These are phyloP conservation scores for Mycena belliarum DNA, from an alignment of 768 basidiomycete species.

Conservation along the genomic window DNA sequence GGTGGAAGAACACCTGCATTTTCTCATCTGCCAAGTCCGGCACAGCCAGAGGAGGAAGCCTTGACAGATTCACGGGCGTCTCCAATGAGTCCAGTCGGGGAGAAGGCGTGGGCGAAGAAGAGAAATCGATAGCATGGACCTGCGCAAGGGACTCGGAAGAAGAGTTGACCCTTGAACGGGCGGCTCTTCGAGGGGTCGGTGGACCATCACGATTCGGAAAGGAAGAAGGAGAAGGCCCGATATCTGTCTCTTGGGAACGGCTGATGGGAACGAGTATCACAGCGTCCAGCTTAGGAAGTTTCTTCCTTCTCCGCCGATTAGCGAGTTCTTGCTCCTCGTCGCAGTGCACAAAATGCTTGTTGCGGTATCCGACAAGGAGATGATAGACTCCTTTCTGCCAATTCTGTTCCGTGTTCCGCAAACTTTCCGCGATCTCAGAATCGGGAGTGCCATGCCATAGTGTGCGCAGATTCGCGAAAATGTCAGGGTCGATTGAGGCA, in stretches of 20 bases:
- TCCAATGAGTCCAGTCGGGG: conserved; percentile 25
- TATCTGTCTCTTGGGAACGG: conserved; percentile 27
- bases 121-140: conserved; percentile 20
- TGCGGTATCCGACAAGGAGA: conserved; percentile 82
- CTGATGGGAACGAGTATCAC: conserved; percentile 24
- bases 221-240: conserved; percentile 33
- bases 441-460: conserved; percentile 88
- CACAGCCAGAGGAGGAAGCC: conserved; percentile 52
- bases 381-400: conserved; percentile 98
- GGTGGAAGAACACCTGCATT: conserved; percentile 83
- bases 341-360: conserved; percentile 69
- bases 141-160: conserved; percentile 18
- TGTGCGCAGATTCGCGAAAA: conserved; percentile 86
- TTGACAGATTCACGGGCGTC: conserved; percentile 24
- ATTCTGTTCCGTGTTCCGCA: conserved; percentile 68
- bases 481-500: conserved; percentile 81
- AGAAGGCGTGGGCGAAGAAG: conserved; percentile 24
- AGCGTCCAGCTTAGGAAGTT: conserved; percentile 32
- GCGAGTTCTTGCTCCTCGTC: conserved; percentile 65
- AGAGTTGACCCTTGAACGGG: conserved; percentile 29
- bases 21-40: conserved; percentile 74
- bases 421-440: conserved; percentile 65
- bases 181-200: conserved; percentile 64
- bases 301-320: conserved; percentile 38
- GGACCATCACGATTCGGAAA: conserved; percentile 57